phyloP scores from a whole-genome alignment of 164 flowering plant species.

The Macadamia tetraphylla region DNA sequence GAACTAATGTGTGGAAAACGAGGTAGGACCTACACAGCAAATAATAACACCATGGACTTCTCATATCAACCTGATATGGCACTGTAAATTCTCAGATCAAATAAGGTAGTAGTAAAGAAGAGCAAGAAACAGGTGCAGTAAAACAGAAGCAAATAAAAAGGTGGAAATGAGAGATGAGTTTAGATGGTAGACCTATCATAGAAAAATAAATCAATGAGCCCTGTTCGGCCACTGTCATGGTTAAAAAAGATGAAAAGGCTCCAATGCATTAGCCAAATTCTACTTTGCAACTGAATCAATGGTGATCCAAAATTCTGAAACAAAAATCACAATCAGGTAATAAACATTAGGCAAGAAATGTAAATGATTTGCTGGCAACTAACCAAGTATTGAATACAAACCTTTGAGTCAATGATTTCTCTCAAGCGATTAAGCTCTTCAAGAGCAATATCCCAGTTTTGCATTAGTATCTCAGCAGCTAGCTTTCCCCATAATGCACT shows the following conservation, averaged over 20 bases:
- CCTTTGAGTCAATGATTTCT: slow-evolving; percentile 93
- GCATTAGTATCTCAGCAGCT: slow-evolving; percentile 96
- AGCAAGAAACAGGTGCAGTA: neutral
- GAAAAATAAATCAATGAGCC: slow-evolving; percentile 81
- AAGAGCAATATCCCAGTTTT: slow-evolving; percentile 94
- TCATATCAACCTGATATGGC: too few relatives aligned
- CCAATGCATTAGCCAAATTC: slow-evolving; percentile 99
- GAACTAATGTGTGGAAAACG: too few relatives aligned
- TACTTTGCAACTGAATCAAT: slow-evolving; percentile 75
- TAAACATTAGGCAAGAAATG: neutral
- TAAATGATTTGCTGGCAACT: neutral
- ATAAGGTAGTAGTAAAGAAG: neutral
- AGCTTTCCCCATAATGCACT: slow-evolving; percentile 98
- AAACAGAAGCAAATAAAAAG: neutral
- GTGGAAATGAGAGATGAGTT: neutral
- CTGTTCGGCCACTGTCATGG: slow-evolving; percentile 91
- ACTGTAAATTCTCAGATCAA: neutral
- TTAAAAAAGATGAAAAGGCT: slow-evolving; percentile 96
- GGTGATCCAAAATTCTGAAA: slow-evolving; percentile 82
- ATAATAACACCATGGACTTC: too few relatives aligned
- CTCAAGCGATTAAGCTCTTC: slow-evolving; percentile 87
- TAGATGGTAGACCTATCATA: slow-evolving; percentile 71
- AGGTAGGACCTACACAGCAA: too few relatives aligned
- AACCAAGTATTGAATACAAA: slow-evolving; percentile 11
- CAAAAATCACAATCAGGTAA: slow-evolving; percentile 3